Evolutionary conservation across 2,329 filamentous ascomycete species (phyloP).

Genomic region (Hymenoscyphus fructigenus): DNA sequence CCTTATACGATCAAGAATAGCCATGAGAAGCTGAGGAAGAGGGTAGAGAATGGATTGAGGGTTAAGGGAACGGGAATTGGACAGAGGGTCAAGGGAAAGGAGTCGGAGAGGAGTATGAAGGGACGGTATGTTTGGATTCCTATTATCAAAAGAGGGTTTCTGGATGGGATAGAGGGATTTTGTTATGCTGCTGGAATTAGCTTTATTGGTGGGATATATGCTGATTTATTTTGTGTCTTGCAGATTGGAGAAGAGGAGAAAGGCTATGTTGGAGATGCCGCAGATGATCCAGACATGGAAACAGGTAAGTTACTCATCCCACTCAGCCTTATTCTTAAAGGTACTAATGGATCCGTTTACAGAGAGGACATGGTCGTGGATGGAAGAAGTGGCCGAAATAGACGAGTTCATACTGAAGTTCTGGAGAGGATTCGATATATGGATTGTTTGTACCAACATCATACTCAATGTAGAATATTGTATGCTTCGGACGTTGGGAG

Average conservation of each 20-base stretch:
- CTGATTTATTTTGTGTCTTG: constrained; percentile 25
- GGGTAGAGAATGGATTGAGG: constrained; percentile 75
- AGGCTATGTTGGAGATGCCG: constrained; percentile 95
- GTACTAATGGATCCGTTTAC: constrained; percentile 30
- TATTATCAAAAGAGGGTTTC: neutral
- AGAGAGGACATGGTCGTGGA: constrained; percentile 69
- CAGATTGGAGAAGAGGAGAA: constrained; percentile 82
- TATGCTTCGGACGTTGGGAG: constrained; percentile 26
- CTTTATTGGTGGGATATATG: constrained; percentile 36
- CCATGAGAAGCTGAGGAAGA: constrained; percentile 65
- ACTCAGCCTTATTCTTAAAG: neutral
- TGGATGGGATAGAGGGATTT: neutral
- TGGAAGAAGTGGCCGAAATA: constrained; percentile 73
- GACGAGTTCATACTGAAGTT: constrained; percentile 7
- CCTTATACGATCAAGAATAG: constrained; percentile 76
- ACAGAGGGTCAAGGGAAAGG: constrained; percentile 92
- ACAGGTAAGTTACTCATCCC: constrained; percentile 58
- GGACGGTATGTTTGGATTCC: constrained; percentile 54
- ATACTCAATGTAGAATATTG: constrained; percentile 17
- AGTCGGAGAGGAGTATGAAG: constrained; percentile 84
- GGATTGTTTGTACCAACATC: constrained; percentile 28
- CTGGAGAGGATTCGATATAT: constrained; percentile 4
- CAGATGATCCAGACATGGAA: constrained; percentile 91
- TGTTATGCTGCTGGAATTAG: neutral
- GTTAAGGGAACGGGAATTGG: constrained; percentile 93